A percentile compares a stretch with the other conserved stretches of the same genome.
phyloP scores from a whole-genome alignment of 225 moss, liverwort and hornwort species.

The Thuidium tamariscinum region DNA sequence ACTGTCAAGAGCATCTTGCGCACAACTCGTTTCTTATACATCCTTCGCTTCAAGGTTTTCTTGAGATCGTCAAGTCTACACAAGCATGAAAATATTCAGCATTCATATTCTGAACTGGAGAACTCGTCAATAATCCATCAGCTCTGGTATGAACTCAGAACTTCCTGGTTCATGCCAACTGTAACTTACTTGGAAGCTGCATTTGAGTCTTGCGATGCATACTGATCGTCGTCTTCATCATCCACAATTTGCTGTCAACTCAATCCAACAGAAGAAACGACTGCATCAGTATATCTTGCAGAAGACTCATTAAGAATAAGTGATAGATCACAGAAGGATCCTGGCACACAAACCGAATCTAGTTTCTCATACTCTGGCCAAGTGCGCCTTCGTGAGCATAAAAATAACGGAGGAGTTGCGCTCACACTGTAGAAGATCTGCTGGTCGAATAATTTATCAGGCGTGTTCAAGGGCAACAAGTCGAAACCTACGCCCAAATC shows the following conservation, averaged over 20 bases:
- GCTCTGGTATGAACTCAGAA: background rate
- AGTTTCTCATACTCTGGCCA: background rate
- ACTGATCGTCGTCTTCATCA: constrained; percentile 17
- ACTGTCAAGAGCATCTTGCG: constrained; percentile 83
- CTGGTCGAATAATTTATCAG: constrained; percentile 58
- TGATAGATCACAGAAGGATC: background rate
- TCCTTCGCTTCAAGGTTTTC: constrained; percentile 66
- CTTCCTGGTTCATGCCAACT: background rate
- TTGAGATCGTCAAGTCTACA: constrained; percentile 79
- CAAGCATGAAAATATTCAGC: background rate
- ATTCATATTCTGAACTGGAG: background rate
- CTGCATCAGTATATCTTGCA: background rate
- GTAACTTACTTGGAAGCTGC: constrained; percentile 36
- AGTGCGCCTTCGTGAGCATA: background rate
- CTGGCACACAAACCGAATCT: background rate
- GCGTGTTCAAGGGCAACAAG: constrained; percentile 67
- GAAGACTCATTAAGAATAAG: background rate
- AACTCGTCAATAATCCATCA: background rate
- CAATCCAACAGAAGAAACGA: constrained; percentile 3
- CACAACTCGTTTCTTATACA: constrained; percentile 90
- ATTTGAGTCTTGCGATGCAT: constrained; percentile 14
- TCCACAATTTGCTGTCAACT: constrained; percentile 30
- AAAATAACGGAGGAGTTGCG: background rate
- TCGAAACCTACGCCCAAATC: constrained; percentile 87
- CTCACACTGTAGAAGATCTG: constrained; percentile 77